phyloP scores from a whole-genome alignment of 805 yeast genomes.

The Candida yuanshanica region DNA sequence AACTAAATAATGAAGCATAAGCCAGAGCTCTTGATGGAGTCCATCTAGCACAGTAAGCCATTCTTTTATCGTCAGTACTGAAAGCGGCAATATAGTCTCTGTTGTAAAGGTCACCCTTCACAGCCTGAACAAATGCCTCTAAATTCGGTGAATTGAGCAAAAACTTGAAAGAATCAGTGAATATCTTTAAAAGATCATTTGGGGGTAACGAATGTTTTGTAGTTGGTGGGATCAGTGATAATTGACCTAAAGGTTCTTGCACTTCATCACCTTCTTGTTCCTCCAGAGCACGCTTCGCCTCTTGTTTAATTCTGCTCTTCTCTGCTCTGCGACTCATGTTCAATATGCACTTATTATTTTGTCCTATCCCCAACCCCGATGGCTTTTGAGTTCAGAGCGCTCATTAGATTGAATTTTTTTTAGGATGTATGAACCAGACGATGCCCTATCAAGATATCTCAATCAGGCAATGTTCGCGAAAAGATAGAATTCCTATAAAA shows the following conservation, averaged over 20 bases:
- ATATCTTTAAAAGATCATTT: slow-evolving; percentile 18
- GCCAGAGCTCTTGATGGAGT: slow-evolving; percentile 76
- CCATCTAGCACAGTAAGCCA: slow-evolving; percentile 83
- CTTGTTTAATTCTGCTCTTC: slow-evolving; percentile 14
- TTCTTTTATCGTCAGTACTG: slow-evolving; percentile 52
- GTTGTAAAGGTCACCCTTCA: slow-evolving; percentile 63
- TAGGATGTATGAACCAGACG: slow-evolving; percentile 6
- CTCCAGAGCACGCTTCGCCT: slow-evolving; percentile 1
- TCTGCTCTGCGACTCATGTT: slow-evolving; percentile 21
- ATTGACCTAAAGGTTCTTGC: slow-evolving; percentile 3
- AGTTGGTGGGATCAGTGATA: slow-evolving; percentile 12
- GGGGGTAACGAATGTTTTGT: slow-evolving; percentile 19
- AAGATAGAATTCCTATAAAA: slow-evolving; percentile 1
- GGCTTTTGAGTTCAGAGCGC: no score
- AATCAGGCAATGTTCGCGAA: neutral
- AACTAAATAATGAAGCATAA: slow-evolving; percentile 60
- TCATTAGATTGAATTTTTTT: neutral
- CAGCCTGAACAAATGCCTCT: slow-evolving; percentile 50
- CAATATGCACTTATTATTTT: no score
- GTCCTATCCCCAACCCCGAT: no score
- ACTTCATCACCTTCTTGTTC: slow-evolving; percentile 5
- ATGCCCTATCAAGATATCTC: slow-evolving; percentile 7
- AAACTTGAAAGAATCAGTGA: slow-evolving; percentile 16
- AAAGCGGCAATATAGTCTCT: slow-evolving; percentile 72
- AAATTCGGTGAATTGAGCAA: slow-evolving; percentile 20